Evolutionary conservation across 345 rosid species (phyloP).

Genomic region (Linum trigynum): DNA sequence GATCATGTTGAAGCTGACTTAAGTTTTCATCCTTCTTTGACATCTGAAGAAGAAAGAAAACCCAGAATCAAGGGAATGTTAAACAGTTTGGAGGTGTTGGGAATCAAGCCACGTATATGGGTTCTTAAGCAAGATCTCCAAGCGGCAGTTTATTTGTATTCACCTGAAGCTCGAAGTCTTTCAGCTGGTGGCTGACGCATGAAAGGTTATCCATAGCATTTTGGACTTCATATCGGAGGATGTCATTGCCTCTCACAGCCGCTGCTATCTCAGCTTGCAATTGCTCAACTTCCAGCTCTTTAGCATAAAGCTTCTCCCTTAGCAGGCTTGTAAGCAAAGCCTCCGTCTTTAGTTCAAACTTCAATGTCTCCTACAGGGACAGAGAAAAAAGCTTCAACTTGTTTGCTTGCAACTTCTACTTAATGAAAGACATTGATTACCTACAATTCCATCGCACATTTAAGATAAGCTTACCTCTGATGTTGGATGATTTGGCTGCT

Average conservation of each 20-base stretch:
- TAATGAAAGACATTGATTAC: conserved; percentile 28
- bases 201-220: conserved; percentile 60
- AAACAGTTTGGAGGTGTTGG: neutral
- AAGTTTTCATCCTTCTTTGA: conserved; percentile 67
- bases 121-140: too few species aligned
- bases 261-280: conserved; percentile 84
- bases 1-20: conserved; percentile 37
- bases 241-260: conserved; percentile 68
- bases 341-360: conserved; percentile 63
- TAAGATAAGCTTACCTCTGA: conserved; percentile 42
- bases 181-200: conserved; percentile 48
- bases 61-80: neutral
- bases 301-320: conserved; percentile 72
- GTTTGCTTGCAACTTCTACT: neutral
- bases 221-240: conserved; percentile 60
- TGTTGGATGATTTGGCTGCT: conserved; percentile 33
- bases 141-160: too few species aligned
- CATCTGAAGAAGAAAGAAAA: conserved; percentile 33
- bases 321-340: conserved; percentile 57
- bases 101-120: too few species aligned
- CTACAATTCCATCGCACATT: conserved; percentile 47
- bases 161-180: conserved; percentile 85
- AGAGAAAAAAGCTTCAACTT: neutral
- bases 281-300: conserved; percentile 77
- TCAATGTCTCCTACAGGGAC: conserved; percentile 38